Conservation (phyloP, 2,329 filamentous ascomycete species). For the Curvularia hawaiiensis region DNA sequence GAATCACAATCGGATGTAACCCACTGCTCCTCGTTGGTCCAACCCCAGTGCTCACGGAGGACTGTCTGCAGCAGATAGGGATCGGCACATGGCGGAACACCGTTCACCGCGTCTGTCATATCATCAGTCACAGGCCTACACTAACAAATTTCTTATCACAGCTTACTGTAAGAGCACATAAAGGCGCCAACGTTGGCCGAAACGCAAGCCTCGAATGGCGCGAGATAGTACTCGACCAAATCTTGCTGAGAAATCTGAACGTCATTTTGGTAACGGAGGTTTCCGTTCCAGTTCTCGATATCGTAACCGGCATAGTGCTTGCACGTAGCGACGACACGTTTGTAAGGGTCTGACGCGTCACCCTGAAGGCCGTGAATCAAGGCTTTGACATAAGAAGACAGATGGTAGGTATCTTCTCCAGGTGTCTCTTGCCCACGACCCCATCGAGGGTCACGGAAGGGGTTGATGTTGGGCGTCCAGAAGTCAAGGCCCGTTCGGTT, state of each 20-base stretch:
- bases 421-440: conserved; percentile 59
- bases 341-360: conserved; percentile 36
- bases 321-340: conserved; percentile 38
- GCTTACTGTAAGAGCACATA: conserved; percentile 60
- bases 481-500: conserved; percentile 60
- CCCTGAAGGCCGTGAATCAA: conserved; percentile 62
- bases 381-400: conserved; percentile 59
- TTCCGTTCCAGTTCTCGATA: conserved; percentile 41
- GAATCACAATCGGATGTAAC: conserved; percentile 70
- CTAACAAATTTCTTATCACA: too few species aligned
- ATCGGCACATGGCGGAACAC: conserved; percentile 67
- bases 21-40: conserved; percentile 65
- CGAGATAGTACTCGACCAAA: conserved; percentile 70
- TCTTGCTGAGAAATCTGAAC: conserved; percentile 65
- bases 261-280: conserved; percentile 56
- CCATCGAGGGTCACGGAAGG: conserved; percentile 68
- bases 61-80: conserved; percentile 67
- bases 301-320: conserved; percentile 49
- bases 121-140: conserved; percentile 33
- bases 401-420: conserved; percentile 61
- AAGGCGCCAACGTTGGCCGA: conserved; percentile 54
- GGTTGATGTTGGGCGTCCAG: conserved; percentile 72
- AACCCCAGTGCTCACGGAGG: conserved; percentile 69
- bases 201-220: conserved; percentile 63
- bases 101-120: conserved; percentile 63